Base-by-base conservation (phyloP, 306 rosid genomes). In the Urtica urens region DNA sequence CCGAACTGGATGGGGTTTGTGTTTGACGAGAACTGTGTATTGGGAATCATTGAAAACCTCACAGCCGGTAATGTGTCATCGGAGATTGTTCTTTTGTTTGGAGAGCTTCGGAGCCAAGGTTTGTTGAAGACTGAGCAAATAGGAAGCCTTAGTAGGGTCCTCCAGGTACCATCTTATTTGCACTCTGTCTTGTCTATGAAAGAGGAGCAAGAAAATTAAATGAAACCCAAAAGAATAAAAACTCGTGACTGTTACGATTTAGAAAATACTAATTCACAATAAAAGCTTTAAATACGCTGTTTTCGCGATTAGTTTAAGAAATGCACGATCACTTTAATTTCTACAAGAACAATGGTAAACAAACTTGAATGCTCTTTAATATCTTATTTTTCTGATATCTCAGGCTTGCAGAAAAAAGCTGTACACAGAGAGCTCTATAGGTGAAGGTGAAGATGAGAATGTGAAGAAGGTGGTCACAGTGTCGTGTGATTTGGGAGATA, bases 1-100 rank as follows among this genome's bases (percentile, higher is more conserved):
- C 93, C 93, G 23, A 60, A 28, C 26, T 88, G 95, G 93, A 70
- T 88, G 86, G 79, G 69, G 61, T 72, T 68, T 20, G 62, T 74
- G 28, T 77, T 88, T 57, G 63, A 76, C 66, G 53, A 64, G 44
- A 66, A 83, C 38, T 77, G 84, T 78, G 66, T 88, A 62, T 78
- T 84, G 30, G 74, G 88, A 70, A 74, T 81, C 21, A 72, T 81
- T 48, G 70, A 72, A 57, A 78, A 79, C 66, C 61, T 81, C 41
- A 40, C 69, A 35, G 55, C 76, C 34, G 63, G 55, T 53, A 62
- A 72, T 63, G 43, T 84, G 65, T 80, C 70, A 68, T 38, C 65
- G 23, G 93, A 81, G 72, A 68, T 71, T 27, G 57, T 88, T 54
- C 56, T 68, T 47, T 64, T 81, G 55, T 76, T 88, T 57, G 71